Conservation (phyloP, 306 rosid genomes). For the Citrullus mucosospermus region DNA sequence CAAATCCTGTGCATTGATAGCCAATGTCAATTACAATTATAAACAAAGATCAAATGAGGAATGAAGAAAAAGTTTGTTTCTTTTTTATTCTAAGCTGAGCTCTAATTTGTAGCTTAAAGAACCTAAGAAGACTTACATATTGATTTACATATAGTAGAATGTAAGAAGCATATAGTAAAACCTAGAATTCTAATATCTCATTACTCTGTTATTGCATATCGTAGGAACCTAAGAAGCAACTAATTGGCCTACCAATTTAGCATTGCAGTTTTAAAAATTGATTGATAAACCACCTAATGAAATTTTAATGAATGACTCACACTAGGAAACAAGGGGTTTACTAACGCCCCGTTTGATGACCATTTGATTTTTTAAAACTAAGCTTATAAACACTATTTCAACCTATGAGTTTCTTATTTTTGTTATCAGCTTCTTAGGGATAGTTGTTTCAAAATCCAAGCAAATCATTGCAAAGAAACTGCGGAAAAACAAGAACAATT, state of each 20-base stretch:
- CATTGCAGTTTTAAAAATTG: neutral
- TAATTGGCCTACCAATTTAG: neutral
- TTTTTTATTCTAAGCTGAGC: neutral
- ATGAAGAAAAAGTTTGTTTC: neutral
- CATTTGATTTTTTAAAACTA: no score
- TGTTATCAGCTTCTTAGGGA: no score
- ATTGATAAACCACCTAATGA: neutral
- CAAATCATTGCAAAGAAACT: no score
- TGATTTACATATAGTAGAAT: no score
- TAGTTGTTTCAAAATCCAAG: no score
- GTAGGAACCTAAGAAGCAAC: neutral
- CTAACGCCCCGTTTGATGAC: no score
- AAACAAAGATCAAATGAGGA: neutral
- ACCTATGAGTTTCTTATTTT: no score
- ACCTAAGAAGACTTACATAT: no score
- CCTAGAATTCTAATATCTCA: neutral
- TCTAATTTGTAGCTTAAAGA: no score
- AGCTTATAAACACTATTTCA: no score
- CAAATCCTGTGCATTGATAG: constrained; percentile 52
- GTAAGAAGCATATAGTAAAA: neutral
- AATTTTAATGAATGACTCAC: neutral
- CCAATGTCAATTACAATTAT: neutral
- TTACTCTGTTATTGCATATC: neutral
- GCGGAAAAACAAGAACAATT: no score
- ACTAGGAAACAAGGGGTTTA: neutral